Evolutionary conservation across 768 basidiomycete genomes (phyloP).

Genomic region (Stropharia rugosoannulata): DNA sequence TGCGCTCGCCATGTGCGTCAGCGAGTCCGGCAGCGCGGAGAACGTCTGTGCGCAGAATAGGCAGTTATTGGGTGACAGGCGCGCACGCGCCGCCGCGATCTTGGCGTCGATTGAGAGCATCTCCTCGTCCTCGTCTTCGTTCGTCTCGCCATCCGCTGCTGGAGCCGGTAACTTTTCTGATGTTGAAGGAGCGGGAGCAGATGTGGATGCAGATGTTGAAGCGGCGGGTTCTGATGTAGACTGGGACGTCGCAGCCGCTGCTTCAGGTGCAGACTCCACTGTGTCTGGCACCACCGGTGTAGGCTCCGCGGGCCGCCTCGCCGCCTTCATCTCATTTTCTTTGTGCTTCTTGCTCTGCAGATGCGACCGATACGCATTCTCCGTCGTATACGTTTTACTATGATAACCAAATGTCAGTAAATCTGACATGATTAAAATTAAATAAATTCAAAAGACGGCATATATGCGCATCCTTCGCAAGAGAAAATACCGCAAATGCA

Average conservation of each 20-base stretch:
- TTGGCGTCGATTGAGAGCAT: constrained; percentile 67
- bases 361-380: constrained; percentile 89
- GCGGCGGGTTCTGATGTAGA: background rate
- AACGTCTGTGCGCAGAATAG: constrained; percentile 77
- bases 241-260: constrained; percentile 11
- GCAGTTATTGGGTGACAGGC: constrained; percentile 65
- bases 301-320: constrained; percentile 15
- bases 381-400: constrained; percentile 87
- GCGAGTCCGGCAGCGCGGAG: constrained; percentile 57
- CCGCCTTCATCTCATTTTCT: constrained; percentile 63
- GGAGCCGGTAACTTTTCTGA: background rate
- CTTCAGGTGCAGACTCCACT: constrained; percentile 14
- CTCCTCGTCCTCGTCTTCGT: constrained; percentile 36
- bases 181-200: background rate
- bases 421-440: background rate
- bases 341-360: constrained; percentile 87
- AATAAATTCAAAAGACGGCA: constrained; percentile 22
- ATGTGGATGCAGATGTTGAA: background rate
- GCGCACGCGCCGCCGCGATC: constrained; percentile 68
- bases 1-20: constrained; percentile 80
- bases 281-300: constrained; percentile 3
- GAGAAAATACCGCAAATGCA: constrained; percentile 38
- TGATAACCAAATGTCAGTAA: background rate
- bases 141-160: background rate
- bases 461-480: background rate